Conservation (phyloP, 2,329 filamentous ascomycete species). For the Neopestalotiopsis clavispora region DNA sequence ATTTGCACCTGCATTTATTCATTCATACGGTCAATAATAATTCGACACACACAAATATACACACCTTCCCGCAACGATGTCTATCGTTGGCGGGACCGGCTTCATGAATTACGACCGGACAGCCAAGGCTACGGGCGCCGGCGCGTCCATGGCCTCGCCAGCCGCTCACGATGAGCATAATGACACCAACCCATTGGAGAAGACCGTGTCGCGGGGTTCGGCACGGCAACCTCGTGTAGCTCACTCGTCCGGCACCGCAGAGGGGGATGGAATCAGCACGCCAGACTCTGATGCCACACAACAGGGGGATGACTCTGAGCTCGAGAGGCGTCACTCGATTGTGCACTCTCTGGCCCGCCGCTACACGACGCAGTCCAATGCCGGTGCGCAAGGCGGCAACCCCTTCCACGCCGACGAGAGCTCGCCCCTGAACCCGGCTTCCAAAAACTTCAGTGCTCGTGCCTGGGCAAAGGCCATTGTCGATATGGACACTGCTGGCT, state of each 20-base stretch:
- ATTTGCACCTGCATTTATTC: neutral
- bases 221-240: conserved; percentile 33
- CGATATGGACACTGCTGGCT: conserved; percentile 57
- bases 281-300: conserved; percentile 36
- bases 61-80: conserved; percentile 37
- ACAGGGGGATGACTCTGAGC: conserved; percentile 47
- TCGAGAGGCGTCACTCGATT: conserved; percentile 54
- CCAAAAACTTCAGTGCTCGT: conserved; percentile 56
- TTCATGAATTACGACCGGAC: conserved; percentile 56
- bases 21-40: neutral
- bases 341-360: conserved; percentile 61
- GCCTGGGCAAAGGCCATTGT: conserved; percentile 67
- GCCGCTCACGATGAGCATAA: conserved; percentile 29
- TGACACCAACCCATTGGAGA: conserved; percentile 26
- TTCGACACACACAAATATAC: no score
- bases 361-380: conserved; percentile 55
- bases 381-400: conserved; percentile 44
- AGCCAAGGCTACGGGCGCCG: conserved; percentile 46
- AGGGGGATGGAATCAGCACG: conserved; percentile 37
- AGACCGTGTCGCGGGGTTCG: neutral
- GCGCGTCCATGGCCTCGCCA: conserved; percentile 32
- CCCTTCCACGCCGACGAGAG: conserved; percentile 55
- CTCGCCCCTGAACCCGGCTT: conserved; percentile 59
- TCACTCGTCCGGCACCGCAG: conserved; percentile 42
- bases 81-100: conserved; percentile 44